A percentile compares a stretch with the other conserved stretches of the same genome.
These are phyloP conservation scores for Gaeumannomyces sp. DNA, from an alignment of 2,329 filamentous ascomycete genomes.

Conservation along the genomic window DNA sequence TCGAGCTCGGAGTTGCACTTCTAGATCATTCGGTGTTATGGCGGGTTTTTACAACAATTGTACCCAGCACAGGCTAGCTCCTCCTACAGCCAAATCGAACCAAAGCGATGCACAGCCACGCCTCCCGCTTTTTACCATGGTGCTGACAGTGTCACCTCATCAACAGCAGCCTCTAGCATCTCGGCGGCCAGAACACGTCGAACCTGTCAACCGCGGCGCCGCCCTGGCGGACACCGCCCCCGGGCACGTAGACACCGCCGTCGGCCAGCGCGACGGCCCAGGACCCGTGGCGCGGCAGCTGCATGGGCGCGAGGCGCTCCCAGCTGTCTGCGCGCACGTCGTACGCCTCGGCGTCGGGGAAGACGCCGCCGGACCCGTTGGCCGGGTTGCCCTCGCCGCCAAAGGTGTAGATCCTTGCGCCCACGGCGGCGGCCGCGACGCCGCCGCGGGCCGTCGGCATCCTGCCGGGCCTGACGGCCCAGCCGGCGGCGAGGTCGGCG, in stretches of 20 bases:
- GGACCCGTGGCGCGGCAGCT: constrained; percentile 13
- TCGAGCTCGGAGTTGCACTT: too few relatives aligned
- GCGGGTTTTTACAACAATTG: too few relatives aligned
- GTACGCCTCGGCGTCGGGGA: constrained; percentile 13
- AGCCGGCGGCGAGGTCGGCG: constrained; percentile 16
- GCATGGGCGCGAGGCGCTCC: constrained; percentile 12
- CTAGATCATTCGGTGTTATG: too few relatives aligned
- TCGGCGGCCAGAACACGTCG: constrained; percentile 9
- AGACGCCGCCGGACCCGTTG: constrained; percentile 9
- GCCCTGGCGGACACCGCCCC: constrained; percentile 1
- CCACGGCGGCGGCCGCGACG: constrained; percentile 22
- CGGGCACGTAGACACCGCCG: constrained; percentile 6
- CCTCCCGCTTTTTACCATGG: too few relatives aligned
- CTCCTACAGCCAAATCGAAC: too few relatives aligned
- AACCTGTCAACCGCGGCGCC: not conserved
- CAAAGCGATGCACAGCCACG: too few relatives aligned
- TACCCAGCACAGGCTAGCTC: too few relatives aligned
- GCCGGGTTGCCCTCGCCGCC: constrained; percentile 29
- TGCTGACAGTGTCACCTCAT: too few relatives aligned
- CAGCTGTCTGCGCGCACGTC: constrained; percentile 12
- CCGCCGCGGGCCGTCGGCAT: constrained; percentile 33
- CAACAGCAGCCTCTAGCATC: not conserved
- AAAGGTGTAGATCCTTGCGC: constrained; percentile 26
- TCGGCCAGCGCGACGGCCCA: constrained; percentile 9
- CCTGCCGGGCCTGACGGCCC: constrained; percentile 18